phyloP scores from a whole-genome alignment of 148 eudicot genomes.

The Nepenthes mirabilis region DNA sequence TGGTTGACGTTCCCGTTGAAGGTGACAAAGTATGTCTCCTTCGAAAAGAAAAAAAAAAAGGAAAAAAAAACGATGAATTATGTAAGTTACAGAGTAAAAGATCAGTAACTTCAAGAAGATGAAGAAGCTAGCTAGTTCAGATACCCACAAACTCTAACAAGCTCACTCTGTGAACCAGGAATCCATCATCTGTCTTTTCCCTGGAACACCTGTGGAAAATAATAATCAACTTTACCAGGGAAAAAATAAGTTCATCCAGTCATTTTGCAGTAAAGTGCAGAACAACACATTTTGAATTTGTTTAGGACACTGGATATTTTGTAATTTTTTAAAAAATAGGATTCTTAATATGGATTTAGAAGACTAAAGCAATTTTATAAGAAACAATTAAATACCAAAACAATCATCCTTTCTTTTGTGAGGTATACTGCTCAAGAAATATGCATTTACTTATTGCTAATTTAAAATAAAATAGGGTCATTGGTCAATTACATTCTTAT shows the following conservation, averaged over 20 bases:
- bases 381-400: no score
- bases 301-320: no score
- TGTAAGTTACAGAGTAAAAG: background rate
- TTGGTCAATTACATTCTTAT: no score
- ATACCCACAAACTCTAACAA: slow-evolving; percentile 38
- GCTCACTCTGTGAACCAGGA: slow-evolving; percentile 48
- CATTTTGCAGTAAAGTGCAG: background rate
- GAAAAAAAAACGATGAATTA: background rate
- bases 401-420: no score
- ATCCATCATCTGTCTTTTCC: slow-evolving; percentile 16
- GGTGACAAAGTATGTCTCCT: slow-evolving; percentile 38
- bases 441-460: no score
- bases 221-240: background rate
- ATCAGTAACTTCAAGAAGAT: background rate
- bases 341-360: no score
- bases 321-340: no score
- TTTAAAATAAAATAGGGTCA: no score
- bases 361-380: no score
- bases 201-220: slow-evolving; percentile 9
- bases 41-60: background rate
- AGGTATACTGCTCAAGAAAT: no score
- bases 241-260: no score
- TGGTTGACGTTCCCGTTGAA: slow-evolving; percentile 26
- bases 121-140: background rate
- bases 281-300: background rate